Evolutionary conservation across 2,329 filamentous ascomycete genomes (phyloP).

Genomic region (Cercospora beticola): DNA sequence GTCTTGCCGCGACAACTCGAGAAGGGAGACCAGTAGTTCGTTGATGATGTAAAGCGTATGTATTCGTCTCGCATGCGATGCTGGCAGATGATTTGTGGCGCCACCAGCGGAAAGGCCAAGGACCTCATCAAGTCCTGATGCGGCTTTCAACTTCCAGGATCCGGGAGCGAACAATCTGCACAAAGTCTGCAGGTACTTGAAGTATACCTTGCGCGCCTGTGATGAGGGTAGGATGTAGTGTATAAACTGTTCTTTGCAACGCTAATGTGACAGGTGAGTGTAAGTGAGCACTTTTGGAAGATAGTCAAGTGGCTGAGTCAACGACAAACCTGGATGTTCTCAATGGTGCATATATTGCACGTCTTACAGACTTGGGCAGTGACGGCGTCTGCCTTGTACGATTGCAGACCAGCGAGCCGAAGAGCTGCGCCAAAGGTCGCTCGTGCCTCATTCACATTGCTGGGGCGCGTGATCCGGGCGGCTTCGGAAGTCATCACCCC

Average conservation of each 20-base stretch:
- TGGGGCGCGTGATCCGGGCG: not conserved
- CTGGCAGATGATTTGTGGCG: conserved; percentile 14
- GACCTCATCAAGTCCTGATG: conserved; percentile 9
- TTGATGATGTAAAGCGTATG: conserved; percentile 28
- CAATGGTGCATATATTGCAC: conserved; percentile 26
- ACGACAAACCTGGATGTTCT: conserved; percentile 30
- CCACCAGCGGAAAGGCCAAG: not conserved
- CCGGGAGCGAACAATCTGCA: conserved; percentile 15
- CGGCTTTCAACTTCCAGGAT: not conserved
- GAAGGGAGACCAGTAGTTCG: conserved; percentile 21
- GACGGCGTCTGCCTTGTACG: not conserved
- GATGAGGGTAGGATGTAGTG: conserved; percentile 21
- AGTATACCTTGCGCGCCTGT: conserved; percentile 17
- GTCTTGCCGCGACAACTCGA: not conserved
- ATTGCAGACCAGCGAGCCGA: not conserved
- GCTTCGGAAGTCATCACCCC: not conserved
- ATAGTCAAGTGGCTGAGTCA: not conserved
- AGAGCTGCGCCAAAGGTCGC: not conserved
- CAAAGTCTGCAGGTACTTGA: conserved; percentile 22
- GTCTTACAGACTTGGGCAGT: conserved; percentile 19
- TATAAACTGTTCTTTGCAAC: conserved; percentile 26
- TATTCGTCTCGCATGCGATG: conserved; percentile 25
- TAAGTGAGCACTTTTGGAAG: conserved; percentile 20
- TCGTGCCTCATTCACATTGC: not conserved
- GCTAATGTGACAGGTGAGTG: conserved; percentile 18